These are phyloP conservation scores for Phascolomyces articulosus DNA, from an alignment of 371 early-diverging fungal genomes.

Conservation along the genomic window DNA sequence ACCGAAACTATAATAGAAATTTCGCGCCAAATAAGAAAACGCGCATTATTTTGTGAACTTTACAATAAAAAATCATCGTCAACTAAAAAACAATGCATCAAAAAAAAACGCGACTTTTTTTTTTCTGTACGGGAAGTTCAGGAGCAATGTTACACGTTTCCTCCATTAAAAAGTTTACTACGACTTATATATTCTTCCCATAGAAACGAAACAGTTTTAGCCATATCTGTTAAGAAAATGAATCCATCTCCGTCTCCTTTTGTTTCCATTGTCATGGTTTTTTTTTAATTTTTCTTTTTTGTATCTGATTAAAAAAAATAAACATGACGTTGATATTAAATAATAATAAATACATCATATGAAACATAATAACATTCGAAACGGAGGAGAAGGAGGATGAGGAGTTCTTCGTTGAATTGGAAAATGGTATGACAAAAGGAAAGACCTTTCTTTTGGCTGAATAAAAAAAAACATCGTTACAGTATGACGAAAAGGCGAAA, in stretches of 20 bases:
- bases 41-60: too few species aligned
- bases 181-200: background rate
- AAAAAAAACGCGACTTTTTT: background rate
- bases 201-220: background rate
- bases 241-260: too few species aligned
- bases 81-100: conserved; percentile 1
- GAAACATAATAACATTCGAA: background rate
- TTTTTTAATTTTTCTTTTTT: too few species aligned
- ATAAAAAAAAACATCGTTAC: background rate
- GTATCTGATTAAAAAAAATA: too few species aligned
- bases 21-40: too few species aligned
- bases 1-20: too few species aligned
- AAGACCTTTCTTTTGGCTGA: background rate
- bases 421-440: conserved; percentile 2
- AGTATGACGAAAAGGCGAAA: background rate
- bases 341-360: background rate
- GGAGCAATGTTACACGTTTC: conserved; percentile 4
- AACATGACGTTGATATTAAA: too few species aligned
- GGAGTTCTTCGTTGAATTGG: background rate
- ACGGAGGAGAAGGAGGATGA: background rate
- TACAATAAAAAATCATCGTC: too few species aligned
- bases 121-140: conserved; percentile 1
- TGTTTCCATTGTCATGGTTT: background rate
- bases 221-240: background rate
- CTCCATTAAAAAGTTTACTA: too few species aligned